Conservation (phyloP, 1,139 yeast genomes). For the Kodamaea fungicola region DNA sequence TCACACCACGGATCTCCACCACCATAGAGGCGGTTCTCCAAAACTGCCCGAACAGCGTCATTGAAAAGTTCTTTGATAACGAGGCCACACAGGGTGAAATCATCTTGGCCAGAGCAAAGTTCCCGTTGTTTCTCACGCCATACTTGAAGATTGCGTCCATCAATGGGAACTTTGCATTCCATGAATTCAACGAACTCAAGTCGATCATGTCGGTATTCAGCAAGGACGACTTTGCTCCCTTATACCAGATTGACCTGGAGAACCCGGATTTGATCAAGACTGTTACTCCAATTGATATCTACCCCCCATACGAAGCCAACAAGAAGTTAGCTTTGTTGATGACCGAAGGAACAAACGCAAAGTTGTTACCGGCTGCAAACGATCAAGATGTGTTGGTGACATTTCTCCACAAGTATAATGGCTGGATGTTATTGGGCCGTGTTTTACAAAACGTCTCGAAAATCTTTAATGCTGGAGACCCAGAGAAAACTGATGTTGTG, state of each 20-base stretch:
- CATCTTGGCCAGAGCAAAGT: constrained; percentile 62
- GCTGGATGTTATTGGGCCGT: constrained; percentile 85
- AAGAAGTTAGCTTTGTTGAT: constrained; percentile 45
- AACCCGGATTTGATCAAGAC: constrained; percentile 50
- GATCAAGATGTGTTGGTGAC: constrained; percentile 54
- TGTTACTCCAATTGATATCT: constrained; percentile 37
- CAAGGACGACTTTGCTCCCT: constrained; percentile 31
- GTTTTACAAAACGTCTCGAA: constrained; percentile 61
- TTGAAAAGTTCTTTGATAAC: constrained; percentile 57
- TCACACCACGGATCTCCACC: constrained; percentile 53
- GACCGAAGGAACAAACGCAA: constrained; percentile 63
- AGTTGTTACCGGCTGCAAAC: constrained; percentile 50
- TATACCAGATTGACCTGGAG: constrained; percentile 48
- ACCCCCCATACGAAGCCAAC: constrained; percentile 48
- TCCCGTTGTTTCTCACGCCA: constrained; percentile 67
- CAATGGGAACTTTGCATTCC: constrained; percentile 64
- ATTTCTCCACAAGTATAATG: constrained; percentile 72
- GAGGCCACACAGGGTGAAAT: constrained; percentile 54
- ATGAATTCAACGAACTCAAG: constrained; percentile 54
- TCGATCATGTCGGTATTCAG: constrained; percentile 54
- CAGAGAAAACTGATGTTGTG: constrained; percentile 35
- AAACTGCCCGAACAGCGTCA: constrained; percentile 53
- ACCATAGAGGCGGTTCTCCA: constrained; percentile 50
- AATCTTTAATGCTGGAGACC: constrained; percentile 31
- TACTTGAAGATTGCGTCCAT: constrained; percentile 60